phyloP scores from a whole-genome alignment of 345 rosid species.

The Eucalyptus marginata region DNA sequence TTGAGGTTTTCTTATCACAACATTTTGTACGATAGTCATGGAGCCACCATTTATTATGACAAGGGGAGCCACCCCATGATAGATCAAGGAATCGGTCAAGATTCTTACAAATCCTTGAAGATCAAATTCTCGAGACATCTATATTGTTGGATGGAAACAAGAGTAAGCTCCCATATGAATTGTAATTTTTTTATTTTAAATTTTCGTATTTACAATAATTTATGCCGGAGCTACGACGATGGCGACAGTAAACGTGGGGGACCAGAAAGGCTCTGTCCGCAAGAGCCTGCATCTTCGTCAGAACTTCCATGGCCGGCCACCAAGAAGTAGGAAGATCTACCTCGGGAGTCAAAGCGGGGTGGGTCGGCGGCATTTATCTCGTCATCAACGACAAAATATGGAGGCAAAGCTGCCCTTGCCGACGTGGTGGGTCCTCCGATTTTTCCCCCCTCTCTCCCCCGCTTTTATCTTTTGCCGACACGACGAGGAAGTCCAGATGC shows the following conservation, averaged over 20 bases:
- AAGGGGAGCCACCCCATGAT: no score
- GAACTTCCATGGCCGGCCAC: neutral
- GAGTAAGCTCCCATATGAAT: accelerated
- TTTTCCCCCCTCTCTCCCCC: neutral
- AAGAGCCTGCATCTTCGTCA: neutral
- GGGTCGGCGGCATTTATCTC: neutral
- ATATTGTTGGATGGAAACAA: accelerated
- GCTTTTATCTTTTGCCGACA: neutral
- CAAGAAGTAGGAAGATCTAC: neutral
- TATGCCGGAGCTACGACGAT: accelerated
- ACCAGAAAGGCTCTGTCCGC: neutral
- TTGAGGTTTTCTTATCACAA: accelerated
- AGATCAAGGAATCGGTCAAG: accelerated
- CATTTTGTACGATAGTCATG: accelerated
- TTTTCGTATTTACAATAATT: neutral
- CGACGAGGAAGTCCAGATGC: neutral
- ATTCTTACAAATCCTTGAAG: accelerated
- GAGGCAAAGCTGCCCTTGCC: slow-evolving; percentile 18
- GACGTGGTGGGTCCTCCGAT: neutral
- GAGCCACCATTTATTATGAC: accelerated
- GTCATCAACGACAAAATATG: neutral
- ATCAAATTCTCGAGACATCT: accelerated
- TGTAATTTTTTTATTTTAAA: neutral
- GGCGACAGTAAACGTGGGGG: neutral
- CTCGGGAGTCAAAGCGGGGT: neutral